phyloP scores from a whole-genome alignment of 768 basidiomycete species.

The Suillus paluster region DNA sequence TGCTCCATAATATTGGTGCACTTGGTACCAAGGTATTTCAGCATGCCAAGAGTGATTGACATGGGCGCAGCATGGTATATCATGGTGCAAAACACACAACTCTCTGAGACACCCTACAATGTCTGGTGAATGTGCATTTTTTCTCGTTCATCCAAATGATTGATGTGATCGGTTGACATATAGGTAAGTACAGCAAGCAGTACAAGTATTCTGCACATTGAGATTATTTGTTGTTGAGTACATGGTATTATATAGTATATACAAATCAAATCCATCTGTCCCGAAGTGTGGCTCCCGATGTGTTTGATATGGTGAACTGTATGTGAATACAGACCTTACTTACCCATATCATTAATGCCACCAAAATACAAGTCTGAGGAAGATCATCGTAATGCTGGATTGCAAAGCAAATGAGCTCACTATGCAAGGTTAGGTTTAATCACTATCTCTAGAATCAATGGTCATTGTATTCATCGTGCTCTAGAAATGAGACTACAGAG shows the following conservation, averaged over 20 bases:
- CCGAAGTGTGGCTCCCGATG: background rate
- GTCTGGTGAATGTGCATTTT: background rate
- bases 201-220: too few species aligned
- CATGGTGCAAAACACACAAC: background rate
- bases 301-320: background rate
- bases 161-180: background rate
- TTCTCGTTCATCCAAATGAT: background rate
- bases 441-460: background rate
- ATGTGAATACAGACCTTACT: background rate
- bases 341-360: background rate
- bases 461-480: background rate
- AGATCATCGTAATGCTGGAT: background rate
- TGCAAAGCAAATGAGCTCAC: background rate
- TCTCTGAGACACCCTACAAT: too few species aligned
- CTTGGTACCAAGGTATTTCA: background rate
- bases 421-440: background rate
- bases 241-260: background rate
- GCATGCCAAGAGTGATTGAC: background rate
- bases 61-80: background rate
- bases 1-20: too few species aligned
- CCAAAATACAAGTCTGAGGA: background rate
- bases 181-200: background rate
- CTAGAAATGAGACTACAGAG: background rate
- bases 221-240: background rate
- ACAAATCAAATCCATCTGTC: background rate